Base-by-base conservation (phyloP, 2,329 filamentous ascomycete genomes). In the Cordyceps tenuipes region DNA sequence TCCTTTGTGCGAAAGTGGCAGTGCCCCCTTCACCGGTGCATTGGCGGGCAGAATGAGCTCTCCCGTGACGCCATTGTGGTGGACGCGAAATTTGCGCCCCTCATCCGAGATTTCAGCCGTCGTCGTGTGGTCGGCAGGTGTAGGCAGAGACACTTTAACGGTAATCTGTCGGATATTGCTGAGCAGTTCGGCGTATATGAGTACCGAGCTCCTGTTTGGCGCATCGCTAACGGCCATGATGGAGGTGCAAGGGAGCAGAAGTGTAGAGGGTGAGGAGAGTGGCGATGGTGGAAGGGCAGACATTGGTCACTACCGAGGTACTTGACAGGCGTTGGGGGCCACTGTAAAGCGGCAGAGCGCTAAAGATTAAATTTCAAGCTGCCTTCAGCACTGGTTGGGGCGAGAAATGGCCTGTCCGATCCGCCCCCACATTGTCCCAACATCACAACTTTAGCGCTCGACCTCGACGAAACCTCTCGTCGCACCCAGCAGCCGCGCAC, bases 111-210 rank as follows among this genome's bases (percentile, higher is more conserved):
- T 64, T 15, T 71, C 71, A 29, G 75, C 76, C 50, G 66, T 68
- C 21, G 79, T 83, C n/a, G 71, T 72, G 26, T 71, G 61, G 56
- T 76, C 73, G 50, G 70, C 70, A 5, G 75, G 71, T 13, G 77
- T 75, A 3, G 76, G 72, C 1, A 87, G 72, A 3, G 77, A 76
- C 7, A 78, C 82, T 55, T 78, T 80, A 23, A 87, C 72, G 5
- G 84, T 86, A 44, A 88, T 76, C 68, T 87, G 84, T 47, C 81
- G 77, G 64, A 89, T 85, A 62, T 87, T 86, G 31, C 79, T 75
- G 3, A 88, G 77, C 1, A 87, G 76, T 71, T 89, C 86, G 5
- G 85, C 84, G 67, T 88, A 87, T 23, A 88, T 76, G 2, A 71
- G 66, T 21, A 74, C 64, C n/a, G 64, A 54, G 3, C 17, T 51